Conservation (phyloP, 495 filamentous ascomycete genomes). For the Xylaria bambusicola region DNA sequence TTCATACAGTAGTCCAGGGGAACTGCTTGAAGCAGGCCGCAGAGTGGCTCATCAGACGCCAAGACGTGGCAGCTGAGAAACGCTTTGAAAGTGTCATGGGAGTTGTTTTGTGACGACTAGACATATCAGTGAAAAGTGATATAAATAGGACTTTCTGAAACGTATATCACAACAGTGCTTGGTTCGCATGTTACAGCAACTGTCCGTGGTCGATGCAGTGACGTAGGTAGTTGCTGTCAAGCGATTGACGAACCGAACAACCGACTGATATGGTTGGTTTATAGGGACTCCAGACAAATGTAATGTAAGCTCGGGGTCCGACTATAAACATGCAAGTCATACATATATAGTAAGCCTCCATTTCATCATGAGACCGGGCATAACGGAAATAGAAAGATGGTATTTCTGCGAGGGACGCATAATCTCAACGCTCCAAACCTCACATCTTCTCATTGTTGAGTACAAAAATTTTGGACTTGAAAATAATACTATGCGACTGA, state of each 20-base stretch:
- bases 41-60: conserved; percentile 5
- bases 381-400: background rate
- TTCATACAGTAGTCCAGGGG: too few relatives aligned
- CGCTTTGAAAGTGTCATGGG: background rate
- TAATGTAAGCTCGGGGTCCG: background rate
- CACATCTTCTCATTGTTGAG: too few relatives aligned
- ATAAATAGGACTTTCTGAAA: too few relatives aligned
- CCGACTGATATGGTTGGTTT: too few relatives aligned
- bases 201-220: background rate
- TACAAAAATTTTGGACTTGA: too few relatives aligned
- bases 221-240: too few relatives aligned
- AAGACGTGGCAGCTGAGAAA: conserved; percentile 2
- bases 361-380: background rate
- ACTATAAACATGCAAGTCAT: background rate
- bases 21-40: too few relatives aligned
- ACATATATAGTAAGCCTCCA: conserved; percentile 10
- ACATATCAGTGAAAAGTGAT: background rate
- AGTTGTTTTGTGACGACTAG: background rate
- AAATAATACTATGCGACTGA: too few relatives aligned
- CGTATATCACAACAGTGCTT: background rate
- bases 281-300: too few relatives aligned
- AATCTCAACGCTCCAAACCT: too few relatives aligned
- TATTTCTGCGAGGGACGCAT: too few relatives aligned
- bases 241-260: too few relatives aligned
- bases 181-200: conserved; percentile 8